Percentiles rank a stretch among this genome's conserved stretches.
Conservation (phyloP, 2,329 filamentous ascomycete species). For the Trichophyton mentagrophytes region DNA sequence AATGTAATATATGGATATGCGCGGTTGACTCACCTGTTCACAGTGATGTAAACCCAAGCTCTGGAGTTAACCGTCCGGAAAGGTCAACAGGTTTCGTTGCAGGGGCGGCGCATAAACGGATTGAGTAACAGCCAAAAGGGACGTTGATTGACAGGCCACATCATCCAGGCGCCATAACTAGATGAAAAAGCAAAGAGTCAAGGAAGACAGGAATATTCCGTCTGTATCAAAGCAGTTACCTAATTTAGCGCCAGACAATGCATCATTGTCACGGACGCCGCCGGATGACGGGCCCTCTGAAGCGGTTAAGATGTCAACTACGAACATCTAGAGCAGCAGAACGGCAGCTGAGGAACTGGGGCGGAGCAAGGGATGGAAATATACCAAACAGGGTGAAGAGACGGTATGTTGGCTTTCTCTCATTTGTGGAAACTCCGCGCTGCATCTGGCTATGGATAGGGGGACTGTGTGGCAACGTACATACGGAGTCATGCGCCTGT, state of each 20-base stretch:
- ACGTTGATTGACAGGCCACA: not conserved
- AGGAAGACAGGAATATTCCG: not conserved
- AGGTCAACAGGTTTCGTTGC: not conserved
- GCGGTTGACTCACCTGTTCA: not conserved
- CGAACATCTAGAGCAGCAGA: not conserved
- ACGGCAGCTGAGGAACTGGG: not conserved
- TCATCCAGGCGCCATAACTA: not conserved
- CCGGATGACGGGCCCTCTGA: not conserved
- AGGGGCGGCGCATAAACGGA: not conserved
- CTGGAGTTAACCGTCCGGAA: not conserved
- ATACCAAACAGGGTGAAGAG: not conserved
- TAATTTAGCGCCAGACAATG: not conserved
- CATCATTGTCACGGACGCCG: not conserved
- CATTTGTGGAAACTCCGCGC: slow-evolving; percentile 1
- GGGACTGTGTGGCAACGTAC: not conserved
- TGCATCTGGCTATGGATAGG: not conserved
- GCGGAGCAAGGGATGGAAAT: not conserved
- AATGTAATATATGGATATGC: not conserved
- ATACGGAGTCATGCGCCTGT: not conserved
- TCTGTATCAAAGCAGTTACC: not conserved
- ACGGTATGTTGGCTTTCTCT: not conserved
- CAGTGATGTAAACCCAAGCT: not conserved
- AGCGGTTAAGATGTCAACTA: not conserved
- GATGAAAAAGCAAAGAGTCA: not conserved
- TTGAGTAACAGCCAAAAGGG: not conserved